A percentile compares a stretch with the other conserved stretches of the same genome.
phyloP scores from a whole-genome alignment of 148 eudicot species.

The Rhododendron henanense region DNA sequence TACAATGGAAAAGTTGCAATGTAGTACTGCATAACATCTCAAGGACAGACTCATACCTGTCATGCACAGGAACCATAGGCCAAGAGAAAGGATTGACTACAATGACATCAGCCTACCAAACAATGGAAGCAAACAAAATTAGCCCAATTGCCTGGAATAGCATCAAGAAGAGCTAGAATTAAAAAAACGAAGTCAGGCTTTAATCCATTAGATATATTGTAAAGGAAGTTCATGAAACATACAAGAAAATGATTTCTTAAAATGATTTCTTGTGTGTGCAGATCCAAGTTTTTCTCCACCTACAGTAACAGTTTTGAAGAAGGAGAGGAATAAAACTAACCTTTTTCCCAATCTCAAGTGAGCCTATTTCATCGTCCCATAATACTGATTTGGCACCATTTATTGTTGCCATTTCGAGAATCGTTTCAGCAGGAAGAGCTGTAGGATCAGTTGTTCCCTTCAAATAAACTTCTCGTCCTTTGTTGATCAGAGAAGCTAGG shows the following conservation, averaged over 20 bases:
- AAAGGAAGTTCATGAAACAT: background rate
- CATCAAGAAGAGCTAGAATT: background rate
- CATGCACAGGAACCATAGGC: constrained; percentile 88
- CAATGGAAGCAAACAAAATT: constrained; percentile 1
- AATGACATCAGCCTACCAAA: constrained; percentile 73
- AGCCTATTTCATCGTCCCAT: constrained; percentile 88
- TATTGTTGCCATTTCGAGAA: constrained; percentile 81
- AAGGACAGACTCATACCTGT: constrained; percentile 45
- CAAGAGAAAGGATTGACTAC: constrained; percentile 75
- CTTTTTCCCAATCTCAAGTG: constrained; percentile 94
- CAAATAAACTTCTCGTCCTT: constrained; percentile 67
- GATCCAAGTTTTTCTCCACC: background rate
- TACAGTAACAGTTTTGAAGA: background rate
- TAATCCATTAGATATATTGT: background rate
- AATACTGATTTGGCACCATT: constrained; percentile 86
- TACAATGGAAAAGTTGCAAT: background rate
- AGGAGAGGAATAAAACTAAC: constrained; percentile 25
- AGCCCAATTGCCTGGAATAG: background rate
- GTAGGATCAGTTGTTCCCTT: constrained; percentile 87
- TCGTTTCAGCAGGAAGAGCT: constrained; percentile 72
- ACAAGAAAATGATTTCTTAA: background rate
- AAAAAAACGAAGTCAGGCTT: background rate
- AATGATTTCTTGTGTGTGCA: background rate
- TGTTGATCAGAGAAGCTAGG: constrained; percentile 89
- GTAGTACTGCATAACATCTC: background rate